Evolutionary conservation across 2,329 filamentous ascomycete species (phyloP), one percentile per base, ranked within the genome.

Genomic region (Curvularia sp.): DNA sequence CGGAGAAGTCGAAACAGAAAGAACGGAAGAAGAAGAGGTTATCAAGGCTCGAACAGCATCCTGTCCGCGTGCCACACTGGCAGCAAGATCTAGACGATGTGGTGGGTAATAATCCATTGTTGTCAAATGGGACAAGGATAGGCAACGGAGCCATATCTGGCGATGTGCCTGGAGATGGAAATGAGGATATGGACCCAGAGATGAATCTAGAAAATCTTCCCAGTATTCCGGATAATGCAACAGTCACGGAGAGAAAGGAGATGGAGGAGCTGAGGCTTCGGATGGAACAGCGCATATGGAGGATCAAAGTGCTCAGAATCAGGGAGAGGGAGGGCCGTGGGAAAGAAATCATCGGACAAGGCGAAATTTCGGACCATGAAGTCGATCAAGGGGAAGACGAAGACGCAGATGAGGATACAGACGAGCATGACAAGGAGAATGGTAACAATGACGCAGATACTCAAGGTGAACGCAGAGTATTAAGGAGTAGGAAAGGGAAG

Each of bases 271-370:
- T 58, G 4, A 58, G 46, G 15, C 33, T 58, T 6, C 47, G 44
- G 18, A 55, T 58, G 44, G 55, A 58, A 52, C 51, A 49, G 8
- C 51, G 55, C 10, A 48, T 58, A 22, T 58, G 55, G 55, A 54
- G 51, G 1, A 58, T 58, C 4, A 58, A 46, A 30, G 39, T 58
- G 1, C 15, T 58, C 4, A 55, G 39, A 18, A 58, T 58, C 9
- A 49, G 38, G 13, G 51, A 58, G 20, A 38, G 51, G 24, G 30
- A 55, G 41, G 44, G 44, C 9, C 13, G 8, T 22, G 33, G 51
- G 31, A n/a, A 53, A 24, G 51, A 53, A 8, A 22, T 53, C 8
- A 22, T 44, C 5, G 50, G 48, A 41, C 24, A 30, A 18, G 24
- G 9, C 1, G 41, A 39, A 10, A 8, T 48, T 15, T 13, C 9